Conservation (phyloP, 2,329 filamentous ascomycete genomes). For the Fusarium veterinarium region DNA sequence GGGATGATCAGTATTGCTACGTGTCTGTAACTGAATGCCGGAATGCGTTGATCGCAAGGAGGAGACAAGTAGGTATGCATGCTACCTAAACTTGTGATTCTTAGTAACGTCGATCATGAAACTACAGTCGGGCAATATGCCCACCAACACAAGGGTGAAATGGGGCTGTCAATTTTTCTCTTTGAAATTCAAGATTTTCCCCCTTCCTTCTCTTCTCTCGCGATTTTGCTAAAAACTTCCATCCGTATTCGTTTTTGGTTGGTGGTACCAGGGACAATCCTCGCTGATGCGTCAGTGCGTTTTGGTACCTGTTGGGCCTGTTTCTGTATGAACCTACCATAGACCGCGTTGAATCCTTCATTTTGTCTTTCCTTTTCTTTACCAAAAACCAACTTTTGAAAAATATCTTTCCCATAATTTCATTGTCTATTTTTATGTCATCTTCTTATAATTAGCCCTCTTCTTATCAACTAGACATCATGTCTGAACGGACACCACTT, state of each 20-base stretch:
- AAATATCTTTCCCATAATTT: background rate
- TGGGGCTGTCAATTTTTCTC: background rate
- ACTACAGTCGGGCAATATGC: background rate
- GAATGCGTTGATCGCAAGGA: background rate
- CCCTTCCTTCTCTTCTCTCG: background rate
- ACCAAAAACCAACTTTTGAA: accelerated
- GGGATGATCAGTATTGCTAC: background rate
- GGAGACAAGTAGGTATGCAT: background rate
- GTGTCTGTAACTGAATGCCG: background rate
- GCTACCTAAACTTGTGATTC: background rate
- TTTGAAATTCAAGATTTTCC: background rate
- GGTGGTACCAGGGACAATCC: background rate
- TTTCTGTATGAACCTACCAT: background rate
- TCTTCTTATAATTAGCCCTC: background rate
- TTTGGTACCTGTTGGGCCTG: background rate
- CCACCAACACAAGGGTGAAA: background rate
- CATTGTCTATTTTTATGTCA: background rate
- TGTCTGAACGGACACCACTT: background rate
- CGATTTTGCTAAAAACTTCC: background rate
- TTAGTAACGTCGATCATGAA: background rate
- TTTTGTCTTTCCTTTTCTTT: background rate
- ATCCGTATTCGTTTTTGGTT: background rate
- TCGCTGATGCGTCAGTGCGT: background rate
- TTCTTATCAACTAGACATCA: background rate
- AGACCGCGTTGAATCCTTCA: background rate